Conservation (phyloP, 2,329 filamentous ascomycete genomes). For the Daldinia sp. region DNA sequence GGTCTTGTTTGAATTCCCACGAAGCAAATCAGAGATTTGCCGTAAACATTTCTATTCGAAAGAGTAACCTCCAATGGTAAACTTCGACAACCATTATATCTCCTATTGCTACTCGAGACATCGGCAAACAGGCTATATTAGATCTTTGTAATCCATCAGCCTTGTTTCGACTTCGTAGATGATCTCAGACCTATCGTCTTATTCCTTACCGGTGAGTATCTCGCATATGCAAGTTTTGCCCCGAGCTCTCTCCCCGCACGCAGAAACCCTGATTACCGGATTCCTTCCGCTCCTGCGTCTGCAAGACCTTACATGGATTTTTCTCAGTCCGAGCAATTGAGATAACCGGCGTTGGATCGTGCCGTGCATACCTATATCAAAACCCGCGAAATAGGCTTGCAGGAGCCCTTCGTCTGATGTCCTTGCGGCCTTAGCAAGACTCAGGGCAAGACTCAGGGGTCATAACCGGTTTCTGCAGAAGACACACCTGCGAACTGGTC, state of each 20-base stretch:
- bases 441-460: background rate
- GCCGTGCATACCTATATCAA: constrained; percentile 95
- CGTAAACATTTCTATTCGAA: constrained; percentile 73
- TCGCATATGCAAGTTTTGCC: constrained; percentile 1
- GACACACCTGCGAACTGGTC: background rate
- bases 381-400: constrained; percentile 70
- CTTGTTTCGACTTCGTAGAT: background rate
- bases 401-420: background rate
- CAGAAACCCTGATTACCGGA: constrained; percentile 6
- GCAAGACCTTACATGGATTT: constrained; percentile 6
- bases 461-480: background rate
- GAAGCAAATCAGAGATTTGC: constrained; percentile 71
- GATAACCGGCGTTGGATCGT: constrained; percentile 82
- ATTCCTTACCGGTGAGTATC: background rate
- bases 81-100: background rate
- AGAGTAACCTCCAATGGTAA: background rate
- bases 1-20: constrained; percentile 51
- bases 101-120: background rate
- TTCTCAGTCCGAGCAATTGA: background rate
- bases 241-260: background rate
- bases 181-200: background rate
- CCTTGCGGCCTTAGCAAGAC: background rate
- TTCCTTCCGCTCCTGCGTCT: background rate
- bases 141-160: background rate
- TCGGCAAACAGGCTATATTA: background rate